Conservation (phyloP, 2,329 filamentous ascomycete genomes). For the Penicillium psychrosexuale region DNA sequence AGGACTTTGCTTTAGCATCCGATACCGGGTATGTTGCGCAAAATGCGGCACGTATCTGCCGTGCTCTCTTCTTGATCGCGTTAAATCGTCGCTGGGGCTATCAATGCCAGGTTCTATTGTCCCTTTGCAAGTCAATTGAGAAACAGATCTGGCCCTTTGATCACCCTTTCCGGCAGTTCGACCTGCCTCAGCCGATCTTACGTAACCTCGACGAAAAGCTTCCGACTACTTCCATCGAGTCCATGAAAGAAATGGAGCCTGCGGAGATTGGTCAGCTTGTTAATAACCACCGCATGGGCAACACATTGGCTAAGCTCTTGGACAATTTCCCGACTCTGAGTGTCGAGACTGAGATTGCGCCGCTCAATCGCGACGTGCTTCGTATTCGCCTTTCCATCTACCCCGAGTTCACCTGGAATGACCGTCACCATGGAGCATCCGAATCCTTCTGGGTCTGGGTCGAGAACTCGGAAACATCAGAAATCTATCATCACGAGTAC, state of each 20-base stretch:
- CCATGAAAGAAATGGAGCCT: constrained; percentile 86
- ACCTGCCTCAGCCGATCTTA: constrained; percentile 77
- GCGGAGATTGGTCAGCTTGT: constrained; percentile 87
- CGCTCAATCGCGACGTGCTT: constrained; percentile 88
- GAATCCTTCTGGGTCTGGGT: constrained; percentile 99
- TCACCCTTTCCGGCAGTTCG: constrained; percentile 93
- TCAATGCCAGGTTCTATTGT: constrained; percentile 86
- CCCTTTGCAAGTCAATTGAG: constrained; percentile 94
- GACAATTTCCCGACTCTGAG: constrained; percentile 89
- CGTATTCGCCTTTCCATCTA: constrained; percentile 83
- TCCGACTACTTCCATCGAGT: constrained; percentile 69
- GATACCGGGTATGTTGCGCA: constrained; percentile 94
- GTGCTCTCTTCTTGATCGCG: constrained; percentile 95
- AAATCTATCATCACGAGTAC: constrained; percentile 97
- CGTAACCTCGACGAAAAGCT: constrained; percentile 82
- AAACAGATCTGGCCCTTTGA: constrained; percentile 93
- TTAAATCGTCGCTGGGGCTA: constrained; percentile 93
- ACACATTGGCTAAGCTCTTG: constrained; percentile 73
- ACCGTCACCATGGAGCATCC: constrained; percentile 85
- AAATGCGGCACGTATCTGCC: constrained; percentile 89
- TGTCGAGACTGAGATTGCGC: constrained; percentile 91
- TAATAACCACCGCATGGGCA: constrained; percentile 84
- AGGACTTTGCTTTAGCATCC: constrained; percentile 90
- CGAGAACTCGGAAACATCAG: constrained; percentile 93
- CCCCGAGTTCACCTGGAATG: constrained; percentile 92